Percentiles rank a stretch among this genome's conserved stretches.
These are phyloP conservation scores for Ogataea pini DNA, from an alignment of 805 yeast genomes.

Conservation along the genomic window DNA sequence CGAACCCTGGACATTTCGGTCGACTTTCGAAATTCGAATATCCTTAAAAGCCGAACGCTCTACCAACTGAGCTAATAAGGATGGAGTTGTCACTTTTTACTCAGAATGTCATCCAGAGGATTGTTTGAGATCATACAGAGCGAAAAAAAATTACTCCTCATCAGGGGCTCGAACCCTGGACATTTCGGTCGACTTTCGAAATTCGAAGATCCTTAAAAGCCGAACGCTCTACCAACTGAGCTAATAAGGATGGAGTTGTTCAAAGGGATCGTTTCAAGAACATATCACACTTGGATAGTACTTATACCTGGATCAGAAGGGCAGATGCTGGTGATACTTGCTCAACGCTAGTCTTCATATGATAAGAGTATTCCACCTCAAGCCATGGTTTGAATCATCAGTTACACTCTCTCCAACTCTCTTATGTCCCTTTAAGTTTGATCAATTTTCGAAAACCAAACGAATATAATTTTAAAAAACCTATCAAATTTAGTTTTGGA, in stretches of 20 bases:
- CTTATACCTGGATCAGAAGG: no score
- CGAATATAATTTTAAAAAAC: neutral
- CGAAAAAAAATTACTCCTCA: constrained; percentile 43
- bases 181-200: constrained; percentile 50
- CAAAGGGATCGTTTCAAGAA: no score
- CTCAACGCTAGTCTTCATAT: no score
- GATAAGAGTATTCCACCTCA: no score
- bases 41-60: constrained; percentile 66
- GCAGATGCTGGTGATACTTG: no score
- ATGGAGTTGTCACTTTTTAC: constrained; percentile 23
- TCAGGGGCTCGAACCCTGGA: constrained; percentile 67
- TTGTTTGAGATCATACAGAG: no score
- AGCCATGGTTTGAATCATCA: no score
- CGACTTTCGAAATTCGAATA: constrained; percentile 32
- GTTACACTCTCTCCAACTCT: no score
- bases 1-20: constrained; percentile 65
- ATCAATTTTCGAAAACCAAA: no score
- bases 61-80: constrained; percentile 66
- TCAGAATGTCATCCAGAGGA: no score
- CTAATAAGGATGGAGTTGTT: constrained; percentile 45
- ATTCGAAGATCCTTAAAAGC: constrained; percentile 46
- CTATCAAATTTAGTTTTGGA: neutral
- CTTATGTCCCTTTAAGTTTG: no score
- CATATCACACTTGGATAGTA: no score
- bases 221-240: constrained; percentile 74